Evolutionary conservation across 2,329 filamentous ascomycete genomes (phyloP).

Genomic region (Aschersonia sp.): DNA sequence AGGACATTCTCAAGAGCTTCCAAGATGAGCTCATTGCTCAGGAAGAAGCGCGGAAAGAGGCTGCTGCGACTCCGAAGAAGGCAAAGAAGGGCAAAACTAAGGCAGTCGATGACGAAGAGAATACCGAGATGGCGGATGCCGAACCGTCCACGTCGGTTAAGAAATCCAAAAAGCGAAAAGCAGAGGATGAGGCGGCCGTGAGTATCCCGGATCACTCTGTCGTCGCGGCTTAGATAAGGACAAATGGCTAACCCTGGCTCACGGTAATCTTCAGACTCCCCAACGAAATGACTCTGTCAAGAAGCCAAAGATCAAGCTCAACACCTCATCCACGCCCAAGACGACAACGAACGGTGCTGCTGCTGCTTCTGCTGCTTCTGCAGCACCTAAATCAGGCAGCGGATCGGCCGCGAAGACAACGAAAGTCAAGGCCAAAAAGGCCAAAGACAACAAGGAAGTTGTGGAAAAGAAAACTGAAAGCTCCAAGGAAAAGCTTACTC

Average conservation of each 20-base stretch:
- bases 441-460: conserved; percentile 40
- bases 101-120: conserved; percentile 31
- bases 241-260: background rate
- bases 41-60: conserved; percentile 28
- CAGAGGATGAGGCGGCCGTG: conserved; percentile 55
- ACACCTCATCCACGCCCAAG: conserved; percentile 53
- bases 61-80: conserved; percentile 25
- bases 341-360: conserved; percentile 40
- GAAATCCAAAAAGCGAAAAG: conserved; percentile 67
- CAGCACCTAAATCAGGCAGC: conserved; percentile 38
- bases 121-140: conserved; percentile 47
- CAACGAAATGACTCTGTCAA: conserved; percentile 47
- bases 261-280: conserved; percentile 27
- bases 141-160: conserved; percentile 43
- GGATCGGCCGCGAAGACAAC: conserved; percentile 35
- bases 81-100: conserved; percentile 33
- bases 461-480: conserved; percentile 42
- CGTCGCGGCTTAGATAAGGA: background rate
- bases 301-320: conserved; percentile 55
- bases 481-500: conserved; percentile 42
- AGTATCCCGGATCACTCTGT: conserved; percentile 5
- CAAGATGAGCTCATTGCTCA: conserved; percentile 50
- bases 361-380: conserved; percentile 12
- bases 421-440: conserved; percentile 44
- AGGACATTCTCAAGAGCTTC: conserved; percentile 59